A percentile compares a stretch with the other conserved stretches of the same genome.
phyloP scores from a whole-genome alignment of 768 basidiomycete species.

The Podaxis carcinomalis region DNA sequence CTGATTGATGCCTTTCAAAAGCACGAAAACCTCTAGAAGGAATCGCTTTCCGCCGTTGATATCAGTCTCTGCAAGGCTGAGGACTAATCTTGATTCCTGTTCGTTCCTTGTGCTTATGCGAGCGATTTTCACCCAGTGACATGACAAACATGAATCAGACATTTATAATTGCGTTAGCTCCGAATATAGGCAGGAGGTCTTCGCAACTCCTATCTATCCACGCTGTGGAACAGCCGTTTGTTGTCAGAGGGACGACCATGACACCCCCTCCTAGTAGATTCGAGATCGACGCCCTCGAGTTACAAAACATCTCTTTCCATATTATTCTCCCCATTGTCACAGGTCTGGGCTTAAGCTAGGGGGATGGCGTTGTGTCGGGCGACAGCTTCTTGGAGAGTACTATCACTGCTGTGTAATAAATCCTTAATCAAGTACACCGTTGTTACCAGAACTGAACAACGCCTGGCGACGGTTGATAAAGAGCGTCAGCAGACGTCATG shows the following conservation, averaged over 20 bases:
- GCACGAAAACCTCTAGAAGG: background rate
- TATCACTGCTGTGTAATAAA: background rate
- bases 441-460: background rate
- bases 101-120: background rate
- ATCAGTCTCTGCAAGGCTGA: background rate
- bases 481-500: background rate
- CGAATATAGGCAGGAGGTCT: background rate
- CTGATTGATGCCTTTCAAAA: slow-evolving; percentile 27
- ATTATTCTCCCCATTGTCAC: background rate
- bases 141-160: background rate
- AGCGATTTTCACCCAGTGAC: background rate
- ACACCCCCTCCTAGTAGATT: no score
- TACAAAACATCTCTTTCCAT: background rate
- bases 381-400: background rate
- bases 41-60: background rate
- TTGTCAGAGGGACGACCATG: background rate
- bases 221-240: background rate
- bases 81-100: background rate
- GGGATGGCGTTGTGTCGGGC: background rate
- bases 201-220: slow-evolving; percentile 3
- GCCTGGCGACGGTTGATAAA: background rate
- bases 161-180: background rate
- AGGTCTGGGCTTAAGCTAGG: background rate
- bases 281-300: background rate
- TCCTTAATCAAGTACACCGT: background rate